These are phyloP conservation scores for Fusarium sp. DNA, from an alignment of 2,329 filamentous ascomycete genomes.

Conservation along the genomic window DNA sequence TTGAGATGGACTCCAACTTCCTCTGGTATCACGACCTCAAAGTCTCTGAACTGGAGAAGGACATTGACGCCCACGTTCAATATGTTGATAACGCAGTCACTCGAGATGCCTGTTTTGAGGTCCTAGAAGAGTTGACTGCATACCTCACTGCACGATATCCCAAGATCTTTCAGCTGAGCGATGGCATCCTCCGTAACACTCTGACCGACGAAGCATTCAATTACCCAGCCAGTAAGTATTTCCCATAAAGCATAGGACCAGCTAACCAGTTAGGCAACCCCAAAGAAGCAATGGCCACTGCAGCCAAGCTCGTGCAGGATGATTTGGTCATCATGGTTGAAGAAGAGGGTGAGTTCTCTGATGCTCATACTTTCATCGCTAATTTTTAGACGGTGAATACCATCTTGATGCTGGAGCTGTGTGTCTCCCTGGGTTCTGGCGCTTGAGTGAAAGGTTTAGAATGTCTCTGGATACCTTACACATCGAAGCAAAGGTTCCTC, in stretches of 20 bases:
- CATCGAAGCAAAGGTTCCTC: slow-evolving; percentile 37
- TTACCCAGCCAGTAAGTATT: slow-evolving; percentile 23
- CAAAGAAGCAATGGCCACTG: slow-evolving; percentile 29
- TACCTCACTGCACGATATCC: slow-evolving; percentile 30
- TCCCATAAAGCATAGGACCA: fast-evolving
- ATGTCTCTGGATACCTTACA: slow-evolving; percentile 40
- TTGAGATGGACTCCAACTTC: slow-evolving; percentile 41
- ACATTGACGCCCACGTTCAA: slow-evolving; percentile 31
- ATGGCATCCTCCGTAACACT: not conserved
- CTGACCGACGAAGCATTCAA: slow-evolving; percentile 21
- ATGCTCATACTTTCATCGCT: fast-evolving
- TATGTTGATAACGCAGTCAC: slow-evolving; percentile 31
- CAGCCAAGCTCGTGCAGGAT: slow-evolving; percentile 36
- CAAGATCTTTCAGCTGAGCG: slow-evolving; percentile 26
- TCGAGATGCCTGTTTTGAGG: slow-evolving; percentile 35
- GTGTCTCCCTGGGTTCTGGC: slow-evolving; percentile 37
- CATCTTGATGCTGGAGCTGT: slow-evolving; percentile 40
- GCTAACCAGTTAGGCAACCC: slow-evolving; percentile 19
- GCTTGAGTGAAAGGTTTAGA: slow-evolving; percentile 34
- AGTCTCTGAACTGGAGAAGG: slow-evolving; percentile 32
- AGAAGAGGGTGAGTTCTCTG: not conserved
- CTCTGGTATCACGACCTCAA: slow-evolving; percentile 32
- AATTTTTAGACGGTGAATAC: slow-evolving; percentile 18
- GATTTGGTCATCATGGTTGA: slow-evolving; percentile 36
- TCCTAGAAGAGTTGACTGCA: slow-evolving; percentile 22